Percentiles rank a stretch among this genome's conserved stretches.
phyloP scores from a whole-genome alignment of 2,329 filamentous ascomycete genomes.

The Alternaria novae-zelandiae region DNA sequence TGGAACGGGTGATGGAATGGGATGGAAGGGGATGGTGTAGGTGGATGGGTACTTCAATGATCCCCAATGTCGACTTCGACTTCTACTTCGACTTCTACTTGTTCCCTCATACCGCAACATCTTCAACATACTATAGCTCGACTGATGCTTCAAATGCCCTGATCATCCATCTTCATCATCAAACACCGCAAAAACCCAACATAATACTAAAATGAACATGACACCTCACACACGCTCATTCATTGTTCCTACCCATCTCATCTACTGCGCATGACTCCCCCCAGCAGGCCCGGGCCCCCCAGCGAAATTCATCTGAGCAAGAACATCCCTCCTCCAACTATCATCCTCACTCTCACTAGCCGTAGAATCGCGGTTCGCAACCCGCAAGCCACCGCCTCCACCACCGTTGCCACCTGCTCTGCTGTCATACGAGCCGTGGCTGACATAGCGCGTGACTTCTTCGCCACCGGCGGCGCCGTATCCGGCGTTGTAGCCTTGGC shows the following conservation, averaged over 20 bases:
- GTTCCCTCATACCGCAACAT: fast-evolving
- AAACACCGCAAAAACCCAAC: neutral
- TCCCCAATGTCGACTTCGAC: neutral
- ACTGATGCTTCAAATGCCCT: neutral
- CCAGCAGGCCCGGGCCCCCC: constrained; percentile 1
- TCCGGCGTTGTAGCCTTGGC: neutral
- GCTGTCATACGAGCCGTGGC: constrained; percentile 9
- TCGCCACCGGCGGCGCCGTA: constrained; percentile 13
- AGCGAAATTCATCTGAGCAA: constrained; percentile 22
- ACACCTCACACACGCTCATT: neutral
- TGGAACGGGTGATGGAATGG: no score
- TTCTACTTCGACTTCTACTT: neutral
- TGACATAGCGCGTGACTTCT: constrained; percentile 4
- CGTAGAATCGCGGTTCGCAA: constrained; percentile 49
- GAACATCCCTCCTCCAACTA: constrained; percentile 19
- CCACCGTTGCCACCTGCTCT: constrained; percentile 7
- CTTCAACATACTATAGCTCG: neutral
- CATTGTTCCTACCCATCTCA: neutral
- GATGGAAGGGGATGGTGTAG: neutral
- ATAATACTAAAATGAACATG: neutral
- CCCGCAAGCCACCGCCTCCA: constrained; percentile 47
- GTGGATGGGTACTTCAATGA: neutral
- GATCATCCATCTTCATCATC: neutral
- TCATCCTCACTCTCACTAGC: constrained; percentile 26
- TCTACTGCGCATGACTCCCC: constrained; percentile 1